Evolutionary conservation across 768 basidiomycete genomes (phyloP), one percentile per base, ranked within the genome.

Genomic region (Collybia sp.): DNA sequence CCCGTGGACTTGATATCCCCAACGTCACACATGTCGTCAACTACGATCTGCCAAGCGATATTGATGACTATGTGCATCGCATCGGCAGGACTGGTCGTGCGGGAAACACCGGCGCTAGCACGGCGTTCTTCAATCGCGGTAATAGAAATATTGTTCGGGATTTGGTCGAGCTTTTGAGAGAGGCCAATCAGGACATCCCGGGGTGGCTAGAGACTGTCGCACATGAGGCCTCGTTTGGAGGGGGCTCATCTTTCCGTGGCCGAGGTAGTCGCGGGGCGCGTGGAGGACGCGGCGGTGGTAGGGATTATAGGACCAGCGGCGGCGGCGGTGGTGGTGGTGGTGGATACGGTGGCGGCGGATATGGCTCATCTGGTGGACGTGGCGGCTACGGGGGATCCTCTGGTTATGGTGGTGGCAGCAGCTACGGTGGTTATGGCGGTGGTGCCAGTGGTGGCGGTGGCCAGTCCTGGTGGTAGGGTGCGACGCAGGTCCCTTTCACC

Each of bases 21-120:
- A 96, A 99, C 66, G 96, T 99, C 60, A 96, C 90, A 12, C 96
- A 98, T 64, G 96, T 99, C 60, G 77, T 98, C 73, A 95, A 97
- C 67, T 98, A 97, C 67, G 96, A 98, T 64, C 76, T 99, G 5
- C 96, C 96, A 11, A 88, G 88, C 50, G 96, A 98, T 69, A 94
- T 99, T 53, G 96, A 98, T 60, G 96, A 99, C 67, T 99, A 98
- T 68, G 94, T 98, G 39, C 94, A 98, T 64, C 93, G 93, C 59
- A 95, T 94, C 58, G 93, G 93, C 75, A 88, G 93, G 75, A 95
- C 93, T 12, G 96, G 96, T 38, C 94, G 96, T 80, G 96, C 96
- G 8, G 96, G 96, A 42, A 99, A 99, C 75, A 91, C 88, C 10
- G 96, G 96, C 74, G 78, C 85, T 53, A 85, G 88, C 18, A 99